Conservation (phyloP, 768 basidiomycete genomes). For the Panaeolus cyanescens region DNA sequence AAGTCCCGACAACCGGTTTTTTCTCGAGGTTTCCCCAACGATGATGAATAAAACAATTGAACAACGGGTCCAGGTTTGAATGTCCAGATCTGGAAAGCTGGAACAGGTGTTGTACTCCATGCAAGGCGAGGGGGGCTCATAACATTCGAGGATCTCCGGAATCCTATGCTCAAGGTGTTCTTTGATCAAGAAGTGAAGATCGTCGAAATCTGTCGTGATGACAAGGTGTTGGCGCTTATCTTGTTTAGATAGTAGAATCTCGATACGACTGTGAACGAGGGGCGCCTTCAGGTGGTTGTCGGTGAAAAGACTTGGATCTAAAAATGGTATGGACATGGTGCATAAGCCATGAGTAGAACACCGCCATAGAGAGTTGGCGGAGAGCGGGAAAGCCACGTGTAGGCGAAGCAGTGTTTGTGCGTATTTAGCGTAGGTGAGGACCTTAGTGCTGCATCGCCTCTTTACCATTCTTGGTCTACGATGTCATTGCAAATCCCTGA, state of each 20-base stretch:
- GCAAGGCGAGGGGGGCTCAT: not conserved
- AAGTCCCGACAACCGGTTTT: not conserved
- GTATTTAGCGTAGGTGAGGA: constrained; percentile 6
- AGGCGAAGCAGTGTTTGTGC: constrained; percentile 8
- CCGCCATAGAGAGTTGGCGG: constrained; percentile 28
- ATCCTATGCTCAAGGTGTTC: not conserved
- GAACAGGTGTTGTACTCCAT: not conserved
- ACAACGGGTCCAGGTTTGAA: not conserved
- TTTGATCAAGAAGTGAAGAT: not conserved
- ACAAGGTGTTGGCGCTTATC: not conserved
- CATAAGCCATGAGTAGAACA: constrained; percentile 15
- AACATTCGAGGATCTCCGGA: not conserved
- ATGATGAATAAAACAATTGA: not conserved
- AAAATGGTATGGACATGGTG: not conserved
- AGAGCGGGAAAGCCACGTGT: constrained; percentile 28
- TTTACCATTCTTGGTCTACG: constrained; percentile 14
- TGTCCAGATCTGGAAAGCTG: not conserved
- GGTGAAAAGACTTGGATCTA: not conserved
- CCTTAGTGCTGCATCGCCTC: constrained; percentile 30
- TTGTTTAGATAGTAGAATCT: not conserved
- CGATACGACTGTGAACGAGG: constrained; percentile 3
- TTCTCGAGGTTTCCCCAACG: not conserved
- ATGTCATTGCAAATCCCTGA: constrained; percentile 22
- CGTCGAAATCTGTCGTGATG: not conserved
- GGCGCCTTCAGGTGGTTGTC: not conserved